Evolutionary conservation across 2,329 filamentous ascomycete species (phyloP).

Genomic region (Hypomyces perniciosus): DNA sequence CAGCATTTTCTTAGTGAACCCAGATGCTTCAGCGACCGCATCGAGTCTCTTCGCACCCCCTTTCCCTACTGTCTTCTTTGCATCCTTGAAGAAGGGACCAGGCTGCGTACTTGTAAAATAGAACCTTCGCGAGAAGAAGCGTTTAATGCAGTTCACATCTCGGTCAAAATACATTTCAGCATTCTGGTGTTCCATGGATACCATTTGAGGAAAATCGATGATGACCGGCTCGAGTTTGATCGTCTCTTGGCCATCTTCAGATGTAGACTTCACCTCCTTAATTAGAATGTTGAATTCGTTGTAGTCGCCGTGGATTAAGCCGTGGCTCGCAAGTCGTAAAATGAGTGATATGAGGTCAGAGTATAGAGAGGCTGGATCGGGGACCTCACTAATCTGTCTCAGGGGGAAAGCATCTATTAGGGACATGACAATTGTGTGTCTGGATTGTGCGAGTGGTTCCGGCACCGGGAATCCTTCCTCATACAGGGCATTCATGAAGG

Average conservation of each 20-base stretch:
- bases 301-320: conserved; percentile 95
- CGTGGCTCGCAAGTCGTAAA: conserved; percentile 73
- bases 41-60: conserved; percentile 68
- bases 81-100: conserved; percentile 81
- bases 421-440: conserved; percentile 95
- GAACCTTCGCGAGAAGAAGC: conserved; percentile 85
- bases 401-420: conserved; percentile 89
- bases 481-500: conserved; percentile 83
- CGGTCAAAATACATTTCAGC: conserved; percentile 97
- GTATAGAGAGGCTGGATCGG: conserved; percentile 80
- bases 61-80: conserved; percentile 65
- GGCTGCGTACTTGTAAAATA: conserved; percentile 76
- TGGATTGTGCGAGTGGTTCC: conserved; percentile 77
- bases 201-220: conserved; percentile 98
- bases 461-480: conserved; percentile 87
- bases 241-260: conserved; percentile 35
- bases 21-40: conserved; percentile 82
- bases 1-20: conserved; percentile 94
- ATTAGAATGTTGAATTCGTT: conserved; percentile 99
- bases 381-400: conserved; percentile 77
- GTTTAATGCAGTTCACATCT: conserved; percentile 91
- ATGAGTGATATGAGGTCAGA: conserved; percentile 86
- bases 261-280: conserved; percentile 57
- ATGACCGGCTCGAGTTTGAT: conserved; percentile 67
- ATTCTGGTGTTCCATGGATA: conserved; percentile 89